Evolutionary conservation across 139 green algal species (phyloP).

Genomic region (Eudorina sp.): DNA sequence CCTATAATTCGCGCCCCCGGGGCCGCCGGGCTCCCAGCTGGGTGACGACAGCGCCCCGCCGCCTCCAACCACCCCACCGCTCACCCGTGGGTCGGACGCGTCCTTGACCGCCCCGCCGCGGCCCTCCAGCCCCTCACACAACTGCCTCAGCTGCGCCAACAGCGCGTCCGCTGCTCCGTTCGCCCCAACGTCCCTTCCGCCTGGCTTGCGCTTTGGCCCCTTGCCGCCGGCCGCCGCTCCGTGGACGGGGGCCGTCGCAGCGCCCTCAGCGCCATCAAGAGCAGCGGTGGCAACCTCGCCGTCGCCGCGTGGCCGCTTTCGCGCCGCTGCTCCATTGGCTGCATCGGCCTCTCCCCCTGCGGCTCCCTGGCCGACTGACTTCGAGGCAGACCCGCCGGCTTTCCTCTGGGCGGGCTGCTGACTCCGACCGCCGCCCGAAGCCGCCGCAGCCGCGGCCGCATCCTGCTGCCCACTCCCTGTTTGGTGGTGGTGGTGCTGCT

Average conservation of each 20-base stretch:
- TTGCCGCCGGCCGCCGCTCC: not conserved
- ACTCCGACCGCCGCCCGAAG: not conserved
- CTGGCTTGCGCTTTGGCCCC: not conserved
- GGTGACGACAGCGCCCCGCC: no score
- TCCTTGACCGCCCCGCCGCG: not conserved
- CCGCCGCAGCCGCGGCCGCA: not conserved
- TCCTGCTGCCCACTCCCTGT: not conserved
- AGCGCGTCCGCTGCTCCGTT: not conserved
- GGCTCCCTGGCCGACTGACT: no score
- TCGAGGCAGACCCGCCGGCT: no score
- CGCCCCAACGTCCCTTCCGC: not conserved
- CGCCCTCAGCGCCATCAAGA: not conserved
- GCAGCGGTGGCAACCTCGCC: no score
- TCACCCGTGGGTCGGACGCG: not conserved
- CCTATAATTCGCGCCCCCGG: no score
- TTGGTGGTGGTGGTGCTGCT: not conserved
- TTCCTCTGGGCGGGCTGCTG: not conserved
- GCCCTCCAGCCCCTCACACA: slow-evolving; percentile 9
- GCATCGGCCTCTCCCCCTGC: not conserved
- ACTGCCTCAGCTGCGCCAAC: not conserved
- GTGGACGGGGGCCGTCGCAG: not conserved
- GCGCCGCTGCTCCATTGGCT: not conserved
- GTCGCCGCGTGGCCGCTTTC: not conserved
- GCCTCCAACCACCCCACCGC: not conserved
- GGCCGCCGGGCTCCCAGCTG: no score